These are phyloP conservation scores for Torrubiellomyces zombiae DNA, from an alignment of 2,329 filamentous ascomycete genomes.

Conservation along the genomic window DNA sequence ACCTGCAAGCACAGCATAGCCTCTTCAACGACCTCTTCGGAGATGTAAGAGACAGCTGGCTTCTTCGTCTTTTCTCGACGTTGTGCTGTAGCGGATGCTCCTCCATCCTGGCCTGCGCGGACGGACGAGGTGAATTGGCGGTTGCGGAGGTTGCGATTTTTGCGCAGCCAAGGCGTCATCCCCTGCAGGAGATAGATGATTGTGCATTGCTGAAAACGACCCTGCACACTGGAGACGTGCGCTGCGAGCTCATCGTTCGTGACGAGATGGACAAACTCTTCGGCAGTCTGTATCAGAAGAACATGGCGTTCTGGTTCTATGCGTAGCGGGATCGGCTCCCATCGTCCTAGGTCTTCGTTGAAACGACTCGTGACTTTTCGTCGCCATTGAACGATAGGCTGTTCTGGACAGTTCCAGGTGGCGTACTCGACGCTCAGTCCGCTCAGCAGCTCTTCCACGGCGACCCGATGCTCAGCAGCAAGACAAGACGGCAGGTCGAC, in stretches of 20 bases:
- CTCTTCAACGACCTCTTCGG: slow-evolving; percentile 54
- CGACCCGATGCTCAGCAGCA: slow-evolving; percentile 24
- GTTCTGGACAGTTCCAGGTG: slow-evolving; percentile 27
- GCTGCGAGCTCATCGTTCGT: slow-evolving; percentile 34
- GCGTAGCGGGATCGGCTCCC: slow-evolving; percentile 42
- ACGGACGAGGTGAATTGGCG: slow-evolving; percentile 51
- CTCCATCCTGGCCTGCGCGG: slow-evolving; percentile 21
- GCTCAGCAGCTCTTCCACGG: slow-evolving; percentile 32
- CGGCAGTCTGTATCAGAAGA: slow-evolving; percentile 43
- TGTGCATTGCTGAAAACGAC: slow-evolving; percentile 32
- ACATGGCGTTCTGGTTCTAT: slow-evolving; percentile 42
- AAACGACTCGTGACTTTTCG: slow-evolving; percentile 48
- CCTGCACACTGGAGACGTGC: slow-evolving; percentile 40
- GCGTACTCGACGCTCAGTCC: slow-evolving; percentile 30
- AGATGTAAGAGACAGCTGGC: slow-evolving; percentile 30
- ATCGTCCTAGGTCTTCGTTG: slow-evolving; percentile 42
- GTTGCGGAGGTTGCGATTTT: slow-evolving; percentile 51
- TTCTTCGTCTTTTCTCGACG: slow-evolving; percentile 23
- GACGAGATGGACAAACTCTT: slow-evolving; percentile 48
- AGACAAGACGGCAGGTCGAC: slow-evolving; percentile 48
- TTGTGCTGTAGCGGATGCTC: slow-evolving; percentile 8
- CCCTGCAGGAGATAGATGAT: slow-evolving; percentile 61
- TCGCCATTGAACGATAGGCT: slow-evolving; percentile 48
- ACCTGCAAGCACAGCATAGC: slow-evolving; percentile 56
- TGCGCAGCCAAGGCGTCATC: slow-evolving; percentile 46